phyloP scores from a whole-genome alignment of 108 stramenopile genomes.

The Cyclotella choctawhatcheeana region DNA sequence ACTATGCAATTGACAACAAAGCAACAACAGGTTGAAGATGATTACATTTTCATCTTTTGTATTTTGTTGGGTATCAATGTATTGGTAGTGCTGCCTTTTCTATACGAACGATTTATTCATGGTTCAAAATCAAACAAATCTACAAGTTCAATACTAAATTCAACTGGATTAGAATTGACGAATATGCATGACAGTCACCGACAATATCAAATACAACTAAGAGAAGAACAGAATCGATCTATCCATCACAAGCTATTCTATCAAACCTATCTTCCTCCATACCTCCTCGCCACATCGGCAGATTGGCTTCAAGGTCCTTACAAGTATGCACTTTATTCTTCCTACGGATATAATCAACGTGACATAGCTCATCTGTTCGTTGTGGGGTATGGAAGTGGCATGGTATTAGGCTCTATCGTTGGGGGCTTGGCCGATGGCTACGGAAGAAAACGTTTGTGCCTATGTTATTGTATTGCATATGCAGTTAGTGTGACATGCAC shows the following conservation, averaged over 20 bases:
- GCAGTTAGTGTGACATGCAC: conserved; percentile 44
- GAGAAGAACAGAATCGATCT: conserved; percentile 9
- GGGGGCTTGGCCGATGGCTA: conserved; percentile 69
- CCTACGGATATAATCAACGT: conserved; percentile 84
- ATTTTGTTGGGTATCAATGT: not conserved
- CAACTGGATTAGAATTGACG: not conserved
- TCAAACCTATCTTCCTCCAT: conserved; percentile 88
- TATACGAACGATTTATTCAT: not conserved
- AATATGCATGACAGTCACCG: not conserved
- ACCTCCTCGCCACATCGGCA: conserved; percentile 85
- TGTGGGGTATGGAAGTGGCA: conserved; percentile 80
- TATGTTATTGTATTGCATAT: conserved; percentile 65
- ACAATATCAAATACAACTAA: conserved; percentile 12
- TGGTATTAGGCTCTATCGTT: conserved; percentile 72
- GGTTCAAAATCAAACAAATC: not conserved
- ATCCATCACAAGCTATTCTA: conserved; percentile 52
- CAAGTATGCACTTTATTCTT: conserved; percentile 96
- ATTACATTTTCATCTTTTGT: conserved; percentile 5
- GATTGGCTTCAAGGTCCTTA: conserved; percentile 99
- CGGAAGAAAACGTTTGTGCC: conserved; percentile 58
- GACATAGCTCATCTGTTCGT: conserved; percentile 90
- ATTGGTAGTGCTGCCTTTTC: not conserved
- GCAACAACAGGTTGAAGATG: conserved; percentile 5
- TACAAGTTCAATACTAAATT: not conserved
- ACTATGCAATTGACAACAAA: no score